A percentile compares a stretch with the other conserved stretches of the same genome.
These are phyloP conservation scores for Xylariomycetidae sp. DNA, from an alignment of 2,329 filamentous ascomycete species.

Conservation along the genomic window DNA sequence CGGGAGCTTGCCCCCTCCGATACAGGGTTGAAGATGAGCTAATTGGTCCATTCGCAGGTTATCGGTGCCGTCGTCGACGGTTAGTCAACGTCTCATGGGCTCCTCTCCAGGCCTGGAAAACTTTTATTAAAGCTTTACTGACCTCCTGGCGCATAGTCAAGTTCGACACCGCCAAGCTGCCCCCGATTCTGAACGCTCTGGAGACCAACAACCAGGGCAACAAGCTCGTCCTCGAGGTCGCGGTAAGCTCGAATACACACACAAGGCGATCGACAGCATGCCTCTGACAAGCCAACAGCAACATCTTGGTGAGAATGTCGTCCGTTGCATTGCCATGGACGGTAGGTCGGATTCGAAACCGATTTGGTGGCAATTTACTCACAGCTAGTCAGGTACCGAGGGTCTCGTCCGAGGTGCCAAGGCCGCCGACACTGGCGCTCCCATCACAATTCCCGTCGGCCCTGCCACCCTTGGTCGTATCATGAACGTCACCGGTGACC, in stretches of 20 bases:
- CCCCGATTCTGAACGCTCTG: conserved; percentile 95
- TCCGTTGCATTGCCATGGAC: conserved; percentile 99
- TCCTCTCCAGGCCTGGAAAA: conserved; percentile 4
- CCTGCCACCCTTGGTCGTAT: conserved; percentile 93
- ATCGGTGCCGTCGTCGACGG: conserved; percentile 99
- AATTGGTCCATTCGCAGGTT: conserved; percentile 58
- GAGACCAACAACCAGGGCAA: conserved; percentile 85
- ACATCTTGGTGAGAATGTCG: conserved; percentile 99
- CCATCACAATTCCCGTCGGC: conserved; percentile 96
- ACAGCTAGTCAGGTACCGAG: conserved; percentile 92
- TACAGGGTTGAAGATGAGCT: conserved; percentile 37
- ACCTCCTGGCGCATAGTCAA: conserved; percentile 65
- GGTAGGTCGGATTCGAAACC: conserved; percentile 53
- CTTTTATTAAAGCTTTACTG: conserved; percentile 10
- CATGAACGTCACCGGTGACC: conserved; percentile 99
- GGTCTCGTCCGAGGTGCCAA: conserved; percentile 92
- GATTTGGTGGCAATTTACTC: conserved; percentile 13
- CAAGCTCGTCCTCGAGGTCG: conserved; percentile 93
- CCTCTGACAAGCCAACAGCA: conserved; percentile 57
- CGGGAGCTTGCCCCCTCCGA: conserved; percentile 11
- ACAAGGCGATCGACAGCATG: conserved; percentile 4
- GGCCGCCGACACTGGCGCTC: conserved; percentile 81
- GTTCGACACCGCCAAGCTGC: conserved; percentile 90
- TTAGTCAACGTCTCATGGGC: conserved; percentile 44
- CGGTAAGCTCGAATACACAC: conserved; percentile 54